Evolutionary conservation across 2,329 filamentous ascomycete species (phyloP).

Genomic region (Botrytis byssoidea): DNA sequence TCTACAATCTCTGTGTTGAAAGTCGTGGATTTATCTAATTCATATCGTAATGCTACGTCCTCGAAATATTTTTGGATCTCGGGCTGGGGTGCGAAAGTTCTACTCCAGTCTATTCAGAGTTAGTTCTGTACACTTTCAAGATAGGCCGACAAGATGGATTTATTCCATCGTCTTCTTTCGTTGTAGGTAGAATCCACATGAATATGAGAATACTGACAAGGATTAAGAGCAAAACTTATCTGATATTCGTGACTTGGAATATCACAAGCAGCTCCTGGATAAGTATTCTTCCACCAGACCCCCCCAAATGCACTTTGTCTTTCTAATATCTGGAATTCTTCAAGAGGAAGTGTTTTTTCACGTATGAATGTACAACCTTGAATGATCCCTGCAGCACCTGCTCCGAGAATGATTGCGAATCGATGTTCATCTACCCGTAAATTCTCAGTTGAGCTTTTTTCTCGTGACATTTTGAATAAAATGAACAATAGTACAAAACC

Average conservation of each 20-base stretch:
- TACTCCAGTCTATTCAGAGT: conserved; percentile 5
- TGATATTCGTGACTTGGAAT: conserved; percentile 11
- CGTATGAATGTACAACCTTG: conserved; percentile 16
- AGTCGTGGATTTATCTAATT: not conserved
- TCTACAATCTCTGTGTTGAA: conserved; percentile 9
- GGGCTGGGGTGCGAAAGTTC: not conserved
- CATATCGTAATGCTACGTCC: conserved; percentile 6
- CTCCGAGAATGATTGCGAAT: not conserved
- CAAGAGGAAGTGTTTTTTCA: conserved; percentile 6
- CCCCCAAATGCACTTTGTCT: conserved; percentile 6
- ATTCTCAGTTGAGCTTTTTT: not conserved
- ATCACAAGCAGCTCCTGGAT: conserved; percentile 15
- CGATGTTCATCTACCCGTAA: conserved; percentile 3
- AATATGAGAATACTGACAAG: not conserved
- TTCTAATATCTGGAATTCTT: conserved; percentile 14
- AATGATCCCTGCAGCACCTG: conserved; percentile 14
- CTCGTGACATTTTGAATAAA: conserved; percentile 1
- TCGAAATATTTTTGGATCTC: conserved; percentile 17
- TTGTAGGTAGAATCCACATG: not conserved
- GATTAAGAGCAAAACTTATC: conserved; percentile 11
- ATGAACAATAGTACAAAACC: not conserved
- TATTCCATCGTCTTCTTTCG: not conserved
- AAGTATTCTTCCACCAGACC: conserved; percentile 10
- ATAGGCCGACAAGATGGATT: not conserved
- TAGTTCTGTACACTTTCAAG: not conserved